phyloP scores from a whole-genome alignment of 352 stramenopile genomes.

The Peronospora farinosa region DNA sequence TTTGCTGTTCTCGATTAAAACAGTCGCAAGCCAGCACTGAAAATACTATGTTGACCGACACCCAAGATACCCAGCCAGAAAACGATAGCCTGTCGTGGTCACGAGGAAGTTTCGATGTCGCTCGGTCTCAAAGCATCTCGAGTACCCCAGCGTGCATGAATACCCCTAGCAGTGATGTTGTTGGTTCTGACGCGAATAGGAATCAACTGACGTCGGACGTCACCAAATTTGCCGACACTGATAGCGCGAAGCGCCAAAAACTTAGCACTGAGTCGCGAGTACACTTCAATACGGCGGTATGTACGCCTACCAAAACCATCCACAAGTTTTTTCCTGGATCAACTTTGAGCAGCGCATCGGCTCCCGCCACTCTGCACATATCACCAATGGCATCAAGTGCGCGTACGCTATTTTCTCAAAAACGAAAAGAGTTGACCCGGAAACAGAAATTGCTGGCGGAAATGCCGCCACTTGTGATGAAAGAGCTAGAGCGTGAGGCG shows the following conservation, averaged over 20 bases:
- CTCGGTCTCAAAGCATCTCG: slow-evolving; percentile 1
- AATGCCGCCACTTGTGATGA: slow-evolving; percentile 29
- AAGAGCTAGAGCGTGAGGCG: slow-evolving; percentile 32
- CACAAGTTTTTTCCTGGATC: slow-evolving; percentile 3
- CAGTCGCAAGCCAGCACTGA: slow-evolving; percentile 15
- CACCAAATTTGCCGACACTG: neutral
- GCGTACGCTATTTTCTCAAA: slow-evolving; percentile 18
- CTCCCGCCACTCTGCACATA: slow-evolving; percentile 21
- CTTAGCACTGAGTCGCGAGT: slow-evolving; percentile 3
- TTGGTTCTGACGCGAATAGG: slow-evolving; percentile 12
- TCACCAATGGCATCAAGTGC: slow-evolving; percentile 22
- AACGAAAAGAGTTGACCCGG: slow-evolving; percentile 26
- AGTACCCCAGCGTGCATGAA: neutral
- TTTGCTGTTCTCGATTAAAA: neutral
- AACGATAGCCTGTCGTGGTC: slow-evolving; percentile 11
- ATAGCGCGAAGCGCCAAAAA: slow-evolving; percentile 24
- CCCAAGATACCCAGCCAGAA: slow-evolving; percentile 16
- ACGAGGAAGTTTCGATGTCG: slow-evolving; percentile 7
- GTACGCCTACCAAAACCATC: slow-evolving; percentile 13
- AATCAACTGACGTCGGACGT: slow-evolving; percentile 15
- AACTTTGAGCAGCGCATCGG: slow-evolving; percentile 11
- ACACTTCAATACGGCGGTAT: slow-evolving; percentile 1
- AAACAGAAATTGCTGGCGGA: slow-evolving; percentile 39
- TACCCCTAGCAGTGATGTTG: neutral
- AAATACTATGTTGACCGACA: slow-evolving; percentile 5